Conservation (phyloP, 164 flowering plant genomes). For the Dillenia suffruticosa region DNA sequence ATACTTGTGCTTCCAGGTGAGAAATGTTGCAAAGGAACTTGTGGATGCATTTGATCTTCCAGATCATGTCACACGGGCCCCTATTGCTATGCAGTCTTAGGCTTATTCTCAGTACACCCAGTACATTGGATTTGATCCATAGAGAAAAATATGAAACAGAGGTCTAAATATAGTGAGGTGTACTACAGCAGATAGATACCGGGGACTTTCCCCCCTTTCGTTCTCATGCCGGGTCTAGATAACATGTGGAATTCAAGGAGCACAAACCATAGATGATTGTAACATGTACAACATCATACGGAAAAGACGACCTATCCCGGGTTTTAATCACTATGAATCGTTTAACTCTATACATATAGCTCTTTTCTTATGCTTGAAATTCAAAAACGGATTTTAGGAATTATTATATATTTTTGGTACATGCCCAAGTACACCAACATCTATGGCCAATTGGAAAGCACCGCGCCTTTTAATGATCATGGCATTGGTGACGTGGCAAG, state of each 20-base stretch:
- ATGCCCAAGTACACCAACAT: no score
- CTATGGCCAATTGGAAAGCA: no score
- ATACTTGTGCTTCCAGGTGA: constrained; percentile 86
- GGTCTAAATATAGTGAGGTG: background rate
- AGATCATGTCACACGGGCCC: constrained; percentile 75
- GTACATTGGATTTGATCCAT: constrained; percentile 50
- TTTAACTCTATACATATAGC: no score
- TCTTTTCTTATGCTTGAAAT: no score
- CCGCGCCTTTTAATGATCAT: no score
- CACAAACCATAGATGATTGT: background rate
- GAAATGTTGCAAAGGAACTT: constrained; percentile 66
- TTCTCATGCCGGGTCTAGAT: background rate
- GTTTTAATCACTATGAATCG: no score
- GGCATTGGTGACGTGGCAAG: no score
- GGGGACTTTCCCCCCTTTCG: background rate
- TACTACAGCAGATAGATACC: background rate
- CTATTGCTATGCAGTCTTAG: constrained; percentile 77
- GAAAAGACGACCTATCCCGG: no score
- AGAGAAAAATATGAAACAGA: background rate
- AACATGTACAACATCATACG: no score
- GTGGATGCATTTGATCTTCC: constrained; percentile 89
- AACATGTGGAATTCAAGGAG: background rate
- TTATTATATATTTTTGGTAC: no score
- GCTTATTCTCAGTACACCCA: constrained; percentile 81
- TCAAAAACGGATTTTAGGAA: no score